phyloP scores from a whole-genome alignment of 176 grass and related monocot species.

The Oryza rufipogon region DNA sequence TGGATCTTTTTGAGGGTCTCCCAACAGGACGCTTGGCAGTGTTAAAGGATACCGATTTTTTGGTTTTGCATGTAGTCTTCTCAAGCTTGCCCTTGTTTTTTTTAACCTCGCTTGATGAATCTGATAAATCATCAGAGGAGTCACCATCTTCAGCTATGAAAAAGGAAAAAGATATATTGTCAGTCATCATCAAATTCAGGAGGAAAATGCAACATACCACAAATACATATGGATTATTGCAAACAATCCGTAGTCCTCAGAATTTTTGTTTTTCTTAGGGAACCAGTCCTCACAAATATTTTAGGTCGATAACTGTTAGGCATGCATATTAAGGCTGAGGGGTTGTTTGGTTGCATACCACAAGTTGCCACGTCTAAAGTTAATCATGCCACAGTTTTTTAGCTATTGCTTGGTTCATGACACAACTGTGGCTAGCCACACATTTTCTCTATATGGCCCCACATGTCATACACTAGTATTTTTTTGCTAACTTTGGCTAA shows the following conservation, averaged over 20 bases:
- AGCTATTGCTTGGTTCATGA: no score
- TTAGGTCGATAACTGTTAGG: neutral
- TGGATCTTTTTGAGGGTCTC: neutral
- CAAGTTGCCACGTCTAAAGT: no score
- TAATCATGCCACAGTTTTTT: no score
- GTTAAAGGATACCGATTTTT: neutral
- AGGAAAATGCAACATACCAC: neutral
- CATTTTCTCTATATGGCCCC: no score
- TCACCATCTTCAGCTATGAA: conserved; percentile 4
- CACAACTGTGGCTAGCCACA: no score
- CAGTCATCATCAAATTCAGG: neutral
- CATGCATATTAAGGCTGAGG: neutral
- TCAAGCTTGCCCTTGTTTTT: neutral
- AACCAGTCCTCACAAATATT: neutral
- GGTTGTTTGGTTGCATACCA: no score
- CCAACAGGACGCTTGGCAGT: neutral
- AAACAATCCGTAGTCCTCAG: neutral
- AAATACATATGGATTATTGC: no score
- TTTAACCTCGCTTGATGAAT: neutral
- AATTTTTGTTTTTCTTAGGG: no score
- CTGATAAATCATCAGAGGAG: neutral
- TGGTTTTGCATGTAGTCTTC: neutral
- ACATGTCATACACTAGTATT: no score
- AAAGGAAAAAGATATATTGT: neutral
- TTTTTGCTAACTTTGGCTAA: no score